phyloP scores from a whole-genome alignment of 306 rosid species.

The Comarum palustre region DNA sequence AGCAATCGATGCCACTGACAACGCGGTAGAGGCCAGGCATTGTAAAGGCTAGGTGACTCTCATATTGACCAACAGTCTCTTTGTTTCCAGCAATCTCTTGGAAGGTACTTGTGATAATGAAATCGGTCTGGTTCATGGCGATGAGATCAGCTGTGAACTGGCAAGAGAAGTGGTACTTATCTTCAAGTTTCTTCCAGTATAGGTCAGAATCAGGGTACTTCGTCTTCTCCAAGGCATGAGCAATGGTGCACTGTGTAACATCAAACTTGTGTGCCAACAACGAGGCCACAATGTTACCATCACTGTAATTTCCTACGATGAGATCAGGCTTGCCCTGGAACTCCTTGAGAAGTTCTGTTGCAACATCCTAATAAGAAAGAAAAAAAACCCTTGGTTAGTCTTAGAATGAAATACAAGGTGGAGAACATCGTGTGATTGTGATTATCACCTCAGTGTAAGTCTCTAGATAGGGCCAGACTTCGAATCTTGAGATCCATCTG shows the following conservation, averaged over 20 bases:
- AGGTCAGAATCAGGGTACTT: slow-evolving; percentile 95
- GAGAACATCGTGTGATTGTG: neutral
- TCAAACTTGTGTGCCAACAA: slow-evolving; percentile 82
- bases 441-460: slow-evolving; percentile 75
- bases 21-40: slow-evolving; percentile 97
- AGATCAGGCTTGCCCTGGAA: slow-evolving; percentile 93
- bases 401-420: slow-evolving; percentile 4
- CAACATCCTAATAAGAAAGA: slow-evolving; percentile 65
- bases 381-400: neutral
- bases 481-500: slow-evolving; percentile 94
- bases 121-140: slow-evolving; percentile 97
- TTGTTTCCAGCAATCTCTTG: slow-evolving; percentile 99
- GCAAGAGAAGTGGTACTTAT: slow-evolving; percentile 87
- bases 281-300: slow-evolving; percentile 95
- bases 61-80: slow-evolving; percentile 94
- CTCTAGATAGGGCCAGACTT: slow-evolving; percentile 98
- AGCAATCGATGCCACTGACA: slow-evolving; percentile 82
- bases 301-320: slow-evolving; percentile 95
- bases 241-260: slow-evolving; percentile 98
- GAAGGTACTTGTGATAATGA: slow-evolving; percentile 93
- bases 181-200: slow-evolving; percentile 88
- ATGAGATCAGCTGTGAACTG: slow-evolving; percentile 98
- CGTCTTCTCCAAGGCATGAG: slow-evolving; percentile 98
- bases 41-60: slow-evolving; percentile 95
- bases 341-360: slow-evolving; percentile 74